A percentile compares a stretch with the other conserved stretches of the same genome.
Evolutionary conservation across 192 early-diverging fungal species (phyloP).

Genomic region (Linnemannia exigua): DNA sequence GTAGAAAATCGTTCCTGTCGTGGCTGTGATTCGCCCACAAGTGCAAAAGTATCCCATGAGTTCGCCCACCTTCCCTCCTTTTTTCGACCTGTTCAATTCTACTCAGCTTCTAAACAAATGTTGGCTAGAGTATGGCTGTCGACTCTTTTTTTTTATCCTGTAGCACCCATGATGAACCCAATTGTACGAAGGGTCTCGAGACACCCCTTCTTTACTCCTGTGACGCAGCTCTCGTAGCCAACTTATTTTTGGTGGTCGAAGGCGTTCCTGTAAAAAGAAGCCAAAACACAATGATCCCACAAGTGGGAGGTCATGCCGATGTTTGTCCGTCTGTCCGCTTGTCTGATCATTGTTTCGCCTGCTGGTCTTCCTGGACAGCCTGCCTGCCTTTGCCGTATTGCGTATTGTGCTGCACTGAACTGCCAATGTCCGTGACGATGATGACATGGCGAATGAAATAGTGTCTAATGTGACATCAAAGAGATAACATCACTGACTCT

Average conservation of each 20-base stretch:
- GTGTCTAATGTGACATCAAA: too few species aligned
- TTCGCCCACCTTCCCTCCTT: neutral
- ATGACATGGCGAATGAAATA: neutral
- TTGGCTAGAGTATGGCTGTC: neutral
- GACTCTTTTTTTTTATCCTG: neutral
- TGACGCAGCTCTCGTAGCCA: neutral
- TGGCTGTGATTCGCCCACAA: neutral
- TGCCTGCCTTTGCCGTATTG: neutral
- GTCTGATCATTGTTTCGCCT: neutral
- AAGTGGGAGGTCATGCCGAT: neutral
- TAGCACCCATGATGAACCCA: neutral
- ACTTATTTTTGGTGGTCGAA: constrained; percentile 9
- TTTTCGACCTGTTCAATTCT: neutral
- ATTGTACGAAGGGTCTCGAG: neutral
- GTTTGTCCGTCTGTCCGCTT: neutral
- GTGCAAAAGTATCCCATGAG: neutral
- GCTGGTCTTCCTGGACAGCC: neutral
- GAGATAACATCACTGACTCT: neutral
- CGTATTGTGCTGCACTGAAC: neutral
- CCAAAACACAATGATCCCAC: neutral
- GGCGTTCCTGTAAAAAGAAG: neutral
- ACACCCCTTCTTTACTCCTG: neutral
- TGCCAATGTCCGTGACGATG: neutral
- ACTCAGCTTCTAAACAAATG: neutral
- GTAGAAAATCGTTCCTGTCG: constrained; percentile 16